Evolutionary conservation across 2,329 filamentous ascomycete genomes (phyloP), one percentile per base, ranked within the genome.

Genomic region (Tympanopsis confertula): DNA sequence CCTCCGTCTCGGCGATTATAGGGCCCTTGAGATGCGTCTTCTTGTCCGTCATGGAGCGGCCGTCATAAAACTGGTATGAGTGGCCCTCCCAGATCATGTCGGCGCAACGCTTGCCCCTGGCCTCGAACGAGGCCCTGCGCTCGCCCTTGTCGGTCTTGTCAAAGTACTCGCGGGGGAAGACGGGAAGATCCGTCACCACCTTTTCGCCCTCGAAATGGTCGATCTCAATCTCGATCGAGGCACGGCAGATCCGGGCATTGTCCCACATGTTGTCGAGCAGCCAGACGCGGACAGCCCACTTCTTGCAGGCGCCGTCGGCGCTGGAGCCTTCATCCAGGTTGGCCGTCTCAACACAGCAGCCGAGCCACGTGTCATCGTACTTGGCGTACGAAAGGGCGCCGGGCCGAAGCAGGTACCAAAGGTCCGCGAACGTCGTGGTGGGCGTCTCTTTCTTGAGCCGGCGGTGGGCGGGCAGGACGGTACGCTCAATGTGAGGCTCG

Each of bases 401-500:
- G 22, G 22, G 22, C 22, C 22, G 22, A 7, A 26, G 22, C 22
- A 26, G 22, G 22, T 26, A 26, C 22, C 22, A 26, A 7, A 26
- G 7, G 22, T 26, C 22, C 7, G 22, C 22, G 22, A 26, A 26
- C 22, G 22, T 26, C 7, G 22, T 26, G 22, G 22, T 26, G 22
- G 22, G 7, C 22, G n/a, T n/a, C 22, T 26, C 22, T n/a, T 26
- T 26, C 22, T 26, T 26, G 7, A 26, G 22, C 22, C 22, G 22
- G 22, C 22, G 22, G 7, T n/a, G 22, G 22, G 22, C 22, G 7
- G 22, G 22, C 22, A 26, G 22, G 22, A 26, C 22, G 22, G 22
- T 10, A 7, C 22, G 22, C 22, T 26, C 22, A n/a, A 26, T 26
- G 22, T 26, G 22, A 7, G 22, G 22, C 22, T 55, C 50, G 3